Conservation (phyloP, 768 basidiomycete genomes). For the Tulasnella calospora region DNA sequence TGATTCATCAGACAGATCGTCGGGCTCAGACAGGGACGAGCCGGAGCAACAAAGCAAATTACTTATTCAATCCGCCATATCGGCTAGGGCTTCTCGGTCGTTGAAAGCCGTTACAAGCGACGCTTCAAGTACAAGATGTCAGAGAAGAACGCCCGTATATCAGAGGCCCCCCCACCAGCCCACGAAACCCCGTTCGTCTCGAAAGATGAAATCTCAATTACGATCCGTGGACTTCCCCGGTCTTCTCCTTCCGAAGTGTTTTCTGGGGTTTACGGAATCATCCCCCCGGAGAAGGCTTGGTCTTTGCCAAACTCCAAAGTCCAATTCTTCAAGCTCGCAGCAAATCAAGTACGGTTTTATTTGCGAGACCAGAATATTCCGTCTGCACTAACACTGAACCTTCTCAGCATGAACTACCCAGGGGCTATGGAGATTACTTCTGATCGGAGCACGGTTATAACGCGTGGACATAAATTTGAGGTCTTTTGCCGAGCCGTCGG, state of each 20-base stretch:
- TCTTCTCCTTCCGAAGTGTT: constrained; percentile 26
- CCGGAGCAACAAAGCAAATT: neutral
- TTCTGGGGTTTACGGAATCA: neutral
- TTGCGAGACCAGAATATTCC: neutral
- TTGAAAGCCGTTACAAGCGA: constrained; percentile 26
- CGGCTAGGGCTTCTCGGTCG: neutral
- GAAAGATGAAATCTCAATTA: constrained; percentile 30
- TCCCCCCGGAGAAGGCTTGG: neutral
- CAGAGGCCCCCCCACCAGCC: constrained; percentile 24
- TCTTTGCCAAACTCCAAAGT: neutral
- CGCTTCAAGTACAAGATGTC: constrained; percentile 30
- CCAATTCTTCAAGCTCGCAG: neutral
- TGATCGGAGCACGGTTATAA: neutral
- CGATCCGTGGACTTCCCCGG: constrained; percentile 29
- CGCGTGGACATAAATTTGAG: neutral
- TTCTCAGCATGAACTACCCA: neutral
- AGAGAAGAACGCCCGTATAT: constrained; percentile 23
- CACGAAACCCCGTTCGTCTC: constrained; percentile 25
- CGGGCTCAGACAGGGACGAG: neutral
- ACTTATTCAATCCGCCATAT: neutral
- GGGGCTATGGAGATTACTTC: neutral
- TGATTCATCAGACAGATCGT: neutral
- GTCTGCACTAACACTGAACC: neutral
- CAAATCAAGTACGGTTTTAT: neutral
- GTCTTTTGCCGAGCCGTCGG: neutral